Evolutionary conservation across 768 basidiomycete species (phyloP).

Genomic region (Pleurotus tuoliensis): DNA sequence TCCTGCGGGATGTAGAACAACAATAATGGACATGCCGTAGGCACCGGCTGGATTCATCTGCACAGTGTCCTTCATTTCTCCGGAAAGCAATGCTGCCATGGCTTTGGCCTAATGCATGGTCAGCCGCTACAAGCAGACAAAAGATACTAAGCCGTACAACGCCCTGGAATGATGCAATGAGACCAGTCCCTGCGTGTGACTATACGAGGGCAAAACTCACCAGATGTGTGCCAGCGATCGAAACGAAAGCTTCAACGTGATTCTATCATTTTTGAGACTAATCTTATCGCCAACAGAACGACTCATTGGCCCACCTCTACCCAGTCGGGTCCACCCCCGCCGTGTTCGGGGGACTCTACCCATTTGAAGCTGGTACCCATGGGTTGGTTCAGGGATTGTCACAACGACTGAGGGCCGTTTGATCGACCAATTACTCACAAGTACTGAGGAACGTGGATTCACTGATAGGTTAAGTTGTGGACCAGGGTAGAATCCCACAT

Average conservation of each 20-base stretch:
- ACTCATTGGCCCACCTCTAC: slow-evolving; percentile 62
- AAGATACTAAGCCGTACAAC: slow-evolving; percentile 47
- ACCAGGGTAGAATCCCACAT: background rate
- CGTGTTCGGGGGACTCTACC: slow-evolving; percentile 86
- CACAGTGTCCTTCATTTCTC: slow-evolving; percentile 93
- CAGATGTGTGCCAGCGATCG: slow-evolving; percentile 84
- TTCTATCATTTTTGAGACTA: slow-evolving; percentile 36
- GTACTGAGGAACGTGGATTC: slow-evolving; percentile 47
- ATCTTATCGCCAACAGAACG: background rate
- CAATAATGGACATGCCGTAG: slow-evolving; percentile 46
- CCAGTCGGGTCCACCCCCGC: slow-evolving; percentile 83
- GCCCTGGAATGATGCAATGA: slow-evolving; percentile 40
- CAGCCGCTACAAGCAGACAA: background rate
- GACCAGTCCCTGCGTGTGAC: slow-evolving; percentile 1
- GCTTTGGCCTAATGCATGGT: slow-evolving; percentile 71
- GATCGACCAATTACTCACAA: slow-evolving; percentile 58
- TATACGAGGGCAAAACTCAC: slow-evolving; percentile 34
- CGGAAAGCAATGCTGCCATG: slow-evolving; percentile 91
- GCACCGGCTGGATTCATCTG: slow-evolving; percentile 79
- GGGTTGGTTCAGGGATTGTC: background rate
- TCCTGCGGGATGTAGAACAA: background rate
- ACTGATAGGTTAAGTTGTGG: background rate
- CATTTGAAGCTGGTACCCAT: slow-evolving; percentile 72
- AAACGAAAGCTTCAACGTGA: slow-evolving; percentile 81
- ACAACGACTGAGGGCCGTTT: background rate